These are phyloP conservation scores for Zygosaccharomyces rouxii DNA, from an alignment of 805 yeast species.

Conservation along the genomic window DNA sequence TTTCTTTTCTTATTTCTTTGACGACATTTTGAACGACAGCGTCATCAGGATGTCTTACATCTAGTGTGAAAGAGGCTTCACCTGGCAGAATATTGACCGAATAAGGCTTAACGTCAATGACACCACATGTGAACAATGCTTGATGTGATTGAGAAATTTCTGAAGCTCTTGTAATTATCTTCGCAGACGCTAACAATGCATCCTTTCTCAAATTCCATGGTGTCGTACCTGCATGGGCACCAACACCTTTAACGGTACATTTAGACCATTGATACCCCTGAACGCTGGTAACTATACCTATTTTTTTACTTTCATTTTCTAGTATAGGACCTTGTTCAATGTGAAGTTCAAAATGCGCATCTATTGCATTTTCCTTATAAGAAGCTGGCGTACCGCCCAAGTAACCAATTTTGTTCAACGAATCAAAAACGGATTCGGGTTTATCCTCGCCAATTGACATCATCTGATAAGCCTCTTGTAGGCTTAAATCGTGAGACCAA, in stretches of 20 bases:
- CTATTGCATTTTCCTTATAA: constrained; percentile 48
- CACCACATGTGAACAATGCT: constrained; percentile 59
- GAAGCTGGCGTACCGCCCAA: constrained; percentile 49
- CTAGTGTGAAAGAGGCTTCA: constrained; percentile 54
- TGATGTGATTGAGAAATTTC: constrained; percentile 48
- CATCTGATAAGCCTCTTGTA: constrained; percentile 48
- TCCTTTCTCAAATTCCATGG: constrained; percentile 59
- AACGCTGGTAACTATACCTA: constrained; percentile 64
- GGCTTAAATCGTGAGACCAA: constrained; percentile 51
- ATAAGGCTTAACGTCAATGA: constrained; percentile 52
- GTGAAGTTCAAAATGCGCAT: constrained; percentile 70
- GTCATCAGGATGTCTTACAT: constrained; percentile 53
- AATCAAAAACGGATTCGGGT: constrained; percentile 49
- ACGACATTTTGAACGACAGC: constrained; percentile 38
- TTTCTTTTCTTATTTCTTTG: constrained; percentile 38
- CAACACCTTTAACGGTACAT: constrained; percentile 54
- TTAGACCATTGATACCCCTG: constrained; percentile 65
- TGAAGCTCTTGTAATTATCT: constrained; percentile 51
- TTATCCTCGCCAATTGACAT: constrained; percentile 50
- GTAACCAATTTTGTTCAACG: constrained; percentile 59
- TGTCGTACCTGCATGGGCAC: constrained; percentile 73
- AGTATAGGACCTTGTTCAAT: constrained; percentile 75
- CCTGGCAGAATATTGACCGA: constrained; percentile 68
- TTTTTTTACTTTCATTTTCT: constrained; percentile 49
- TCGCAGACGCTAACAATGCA: constrained; percentile 55